phyloP scores from a whole-genome alignment of 768 basidiomycete genomes.

The Mrakia hoshinonis region DNA sequence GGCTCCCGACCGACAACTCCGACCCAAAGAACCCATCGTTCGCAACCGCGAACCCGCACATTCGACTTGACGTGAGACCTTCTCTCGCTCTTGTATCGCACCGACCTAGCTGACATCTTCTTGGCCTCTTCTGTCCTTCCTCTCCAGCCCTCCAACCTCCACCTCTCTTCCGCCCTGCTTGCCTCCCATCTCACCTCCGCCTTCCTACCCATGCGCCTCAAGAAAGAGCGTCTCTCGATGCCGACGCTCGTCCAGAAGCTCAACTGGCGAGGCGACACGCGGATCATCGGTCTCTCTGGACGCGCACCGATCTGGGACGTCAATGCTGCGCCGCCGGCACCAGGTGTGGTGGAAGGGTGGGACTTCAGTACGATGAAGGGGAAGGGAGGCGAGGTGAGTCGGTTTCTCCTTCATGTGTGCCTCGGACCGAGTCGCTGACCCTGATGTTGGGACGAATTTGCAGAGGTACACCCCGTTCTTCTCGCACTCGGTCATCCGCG shows the following conservation, averaged over 20 bases:
- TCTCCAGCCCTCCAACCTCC: constrained; percentile 38
- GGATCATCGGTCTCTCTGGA: constrained; percentile 54
- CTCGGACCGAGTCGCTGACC: not conserved
- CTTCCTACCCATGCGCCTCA: constrained; percentile 52
- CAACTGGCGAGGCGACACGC: constrained; percentile 50
- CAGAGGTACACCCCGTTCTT: constrained; percentile 21
- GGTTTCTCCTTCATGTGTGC: not conserved
- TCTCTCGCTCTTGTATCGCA: not conserved
- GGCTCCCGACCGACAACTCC: not conserved
- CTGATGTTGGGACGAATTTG: not conserved
- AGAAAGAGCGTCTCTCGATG: constrained; percentile 45
- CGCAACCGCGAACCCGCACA: not conserved
- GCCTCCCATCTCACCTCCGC: constrained; percentile 54
- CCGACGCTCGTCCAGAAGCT: constrained; percentile 47
- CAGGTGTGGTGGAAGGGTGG: not conserved
- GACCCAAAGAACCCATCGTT: not conserved
- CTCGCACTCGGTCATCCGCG: constrained; percentile 17
- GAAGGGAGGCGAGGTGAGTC: not conserved
- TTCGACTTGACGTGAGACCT: not conserved
- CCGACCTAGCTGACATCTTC: not conserved
- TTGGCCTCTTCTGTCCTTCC: not conserved
- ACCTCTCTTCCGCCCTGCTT: constrained; percentile 53
- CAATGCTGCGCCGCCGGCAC: not conserved
- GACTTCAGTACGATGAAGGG: constrained; percentile 11
- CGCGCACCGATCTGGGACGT: constrained; percentile 45